Percentiles rank a stretch among this genome's conserved stretches.
Conservation (phyloP, 176 grass and related monocot genomes). For the Ananas comosus region DNA sequence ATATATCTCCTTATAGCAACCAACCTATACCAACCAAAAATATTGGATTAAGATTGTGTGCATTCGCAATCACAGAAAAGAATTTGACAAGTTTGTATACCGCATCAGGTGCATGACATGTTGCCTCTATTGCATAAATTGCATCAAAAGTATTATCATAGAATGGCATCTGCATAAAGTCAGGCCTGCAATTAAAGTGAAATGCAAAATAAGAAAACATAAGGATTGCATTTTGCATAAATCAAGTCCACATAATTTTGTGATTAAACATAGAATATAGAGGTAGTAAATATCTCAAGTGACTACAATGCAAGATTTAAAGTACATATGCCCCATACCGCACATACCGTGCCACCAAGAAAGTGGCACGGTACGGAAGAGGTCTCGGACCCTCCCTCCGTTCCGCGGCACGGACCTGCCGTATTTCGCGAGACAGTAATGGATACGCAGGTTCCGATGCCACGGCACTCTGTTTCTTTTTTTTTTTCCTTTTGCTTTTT, state of each 20-base stretch:
- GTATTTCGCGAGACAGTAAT: no score
- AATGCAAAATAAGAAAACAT: slow-evolving; percentile 8
- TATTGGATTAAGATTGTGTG: slow-evolving; percentile 6
- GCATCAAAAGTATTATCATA: slow-evolving; percentile 50
- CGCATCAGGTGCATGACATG: slow-evolving; percentile 64
- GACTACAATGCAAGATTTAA: background rate
- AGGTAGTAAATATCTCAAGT: background rate
- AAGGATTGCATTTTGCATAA: slow-evolving; percentile 7
- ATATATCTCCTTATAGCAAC: slow-evolving; percentile 89
- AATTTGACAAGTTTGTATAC: slow-evolving; percentile 15
- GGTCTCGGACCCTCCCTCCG: no score
- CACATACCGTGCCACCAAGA: no score
- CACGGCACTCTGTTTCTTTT: no score
- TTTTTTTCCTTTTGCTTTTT: no score
- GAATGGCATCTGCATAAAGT: slow-evolving; percentile 85
- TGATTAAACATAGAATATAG: background rate
- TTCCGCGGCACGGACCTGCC: no score
- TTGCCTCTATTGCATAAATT: slow-evolving; percentile 69
- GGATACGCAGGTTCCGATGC: no score
- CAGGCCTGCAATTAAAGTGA: slow-evolving; percentile 41
- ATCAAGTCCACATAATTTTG: background rate
- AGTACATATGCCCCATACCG: no score
- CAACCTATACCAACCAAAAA: slow-evolving; percentile 42
- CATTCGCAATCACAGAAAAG: background rate
- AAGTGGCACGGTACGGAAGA: no score